phyloP scores from a whole-genome alignment of 352 stramenopile genomes.

The Globisporangium canariense region DNA sequence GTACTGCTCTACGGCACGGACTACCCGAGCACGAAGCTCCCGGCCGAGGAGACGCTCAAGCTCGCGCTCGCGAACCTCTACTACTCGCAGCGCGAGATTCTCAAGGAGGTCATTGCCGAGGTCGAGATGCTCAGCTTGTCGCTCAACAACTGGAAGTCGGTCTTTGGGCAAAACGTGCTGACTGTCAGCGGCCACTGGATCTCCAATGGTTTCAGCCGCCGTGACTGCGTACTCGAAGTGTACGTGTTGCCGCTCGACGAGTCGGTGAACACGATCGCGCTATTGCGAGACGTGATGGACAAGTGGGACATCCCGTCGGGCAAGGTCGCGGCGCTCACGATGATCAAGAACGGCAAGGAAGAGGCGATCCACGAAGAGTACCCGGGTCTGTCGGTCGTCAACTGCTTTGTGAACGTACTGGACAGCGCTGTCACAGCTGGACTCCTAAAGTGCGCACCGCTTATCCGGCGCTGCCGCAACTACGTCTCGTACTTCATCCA shows the following conservation, averaged over 20 bases:
- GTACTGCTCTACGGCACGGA: slow-evolving; percentile 53
- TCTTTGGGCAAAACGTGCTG: slow-evolving; percentile 76
- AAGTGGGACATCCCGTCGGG: slow-evolving; percentile 76
- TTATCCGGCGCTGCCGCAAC: slow-evolving; percentile 65
- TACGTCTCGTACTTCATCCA: slow-evolving; percentile 85
- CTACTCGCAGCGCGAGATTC: slow-evolving; percentile 76
- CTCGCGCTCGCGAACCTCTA: slow-evolving; percentile 69
- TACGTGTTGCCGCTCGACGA: slow-evolving; percentile 76
- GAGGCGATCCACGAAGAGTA: slow-evolving; percentile 74
- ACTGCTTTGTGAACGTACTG: slow-evolving; percentile 67
- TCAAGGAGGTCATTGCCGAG: slow-evolving; percentile 75
- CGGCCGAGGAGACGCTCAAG: slow-evolving; percentile 69
- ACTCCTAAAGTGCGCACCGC: slow-evolving; percentile 49
- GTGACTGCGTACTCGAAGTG: slow-evolving; percentile 74
- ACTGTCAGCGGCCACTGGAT: slow-evolving; percentile 80
- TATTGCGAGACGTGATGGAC: slow-evolving; percentile 77
- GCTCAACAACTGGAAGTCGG: slow-evolving; percentile 80
- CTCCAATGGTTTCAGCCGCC: slow-evolving; percentile 63
- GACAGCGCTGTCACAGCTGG: slow-evolving; percentile 54
- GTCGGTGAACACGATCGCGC: slow-evolving; percentile 69
- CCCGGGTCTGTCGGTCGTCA: slow-evolving; percentile 51
- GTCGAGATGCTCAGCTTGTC: slow-evolving; percentile 73
- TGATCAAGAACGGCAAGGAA: slow-evolving; percentile 41
- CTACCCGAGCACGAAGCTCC: slow-evolving; percentile 40
- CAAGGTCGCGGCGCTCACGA: slow-evolving; percentile 71